Base-by-base conservation (phyloP, 2,329 filamentous ascomycete genomes). In the Trichoderma atrobrunneum region DNA sequence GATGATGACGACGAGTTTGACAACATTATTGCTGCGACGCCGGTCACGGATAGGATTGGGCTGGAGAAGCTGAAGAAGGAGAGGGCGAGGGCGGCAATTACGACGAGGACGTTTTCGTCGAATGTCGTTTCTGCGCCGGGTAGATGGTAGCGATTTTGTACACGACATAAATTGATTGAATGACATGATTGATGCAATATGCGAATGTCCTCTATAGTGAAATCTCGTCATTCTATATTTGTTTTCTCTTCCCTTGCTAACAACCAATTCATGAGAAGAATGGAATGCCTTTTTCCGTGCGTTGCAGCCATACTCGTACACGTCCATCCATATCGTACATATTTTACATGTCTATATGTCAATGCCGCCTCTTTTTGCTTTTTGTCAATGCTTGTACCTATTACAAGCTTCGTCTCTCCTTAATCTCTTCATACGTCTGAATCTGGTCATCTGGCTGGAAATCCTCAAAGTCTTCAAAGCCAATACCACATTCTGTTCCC, bases 401-500 rank as follows among this genome's bases (percentile, higher is more conserved):
- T 81, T 85, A 88, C 79, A 90, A 75, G 28, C 76, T 80, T 74
- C 93, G 87, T 85, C 92, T 92, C 82, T 96, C 93, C 71, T 82
- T 83, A 21, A 90, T 87, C 82, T 95, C 92, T 78, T 97, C 93
- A 78, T 95, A 97, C 39, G 90, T 91, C 84, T 98, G 96, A 74
- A 99, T 88, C 80, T 91, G 89, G 82, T 99, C 96, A 32, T 95
- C 96, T 16, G 90, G 85, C 78, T 91, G 81, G 79, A 98, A 92
- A 26, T 90, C 92, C 62, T 92, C 86, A 90, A 94, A 99, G 36
- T 86, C 87, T 3, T 92, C 90, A 78, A 99, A 95, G 67, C 89
- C 90, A 76, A 99, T 91, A 75, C 96, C 96, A 78, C 96, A 99
- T 82, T 99, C 96, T n/a, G 88, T 89, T 72, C 94, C 95, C 83